Evolutionary conservation across 306 rosid species (phyloP), one percentile per base, ranked within the genome.

Genomic region (Prosopis cineraria): DNA sequence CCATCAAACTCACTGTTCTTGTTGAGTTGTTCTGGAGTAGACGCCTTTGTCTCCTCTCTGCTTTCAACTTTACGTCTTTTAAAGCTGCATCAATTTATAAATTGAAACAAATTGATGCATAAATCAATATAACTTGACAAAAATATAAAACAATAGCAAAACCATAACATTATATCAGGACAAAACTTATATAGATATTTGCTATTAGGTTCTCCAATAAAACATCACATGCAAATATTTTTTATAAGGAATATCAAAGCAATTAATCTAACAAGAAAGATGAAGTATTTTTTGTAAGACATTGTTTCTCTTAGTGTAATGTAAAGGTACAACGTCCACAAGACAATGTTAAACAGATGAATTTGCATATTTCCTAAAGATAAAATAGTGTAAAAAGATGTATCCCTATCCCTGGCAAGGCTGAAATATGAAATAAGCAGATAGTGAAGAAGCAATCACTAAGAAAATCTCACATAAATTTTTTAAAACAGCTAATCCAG

Each of bases 1-100:
- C 53, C 50, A 75, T 65, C 24, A 72, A 70, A 82, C 73, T 75
- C 83, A 88, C 96, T 90, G 53, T 82, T 39, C 83, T 72, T 76
- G 79, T n/a, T n/a, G n/a, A n/a, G n/a, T n/a, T n/a, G n/a, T n/a
- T n/a, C n/a, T 56, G 85, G 78, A 84, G 88, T 84, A 53, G 89
- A 82, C 50, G 45, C 88, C 47, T 40, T 72, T 53, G 77, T 75
- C 82, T 85, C 89, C 64, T 81, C 88, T 24, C 66, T 16, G 77
- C 43, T 80, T 74, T 84, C 96, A 70, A 90, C 70, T 76, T 89
- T 93, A 16, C 81, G 52, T 40, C 96, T 83, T 78, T 93, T 93
- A 47, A 14, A 62, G 81, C 92, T 90, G 87, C 85, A 75, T 72
- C 69, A 52, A 68, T 78, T 58, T 67, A 70, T n/a, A n/a, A n/a